These are phyloP conservation scores for Psilocybe azurescens DNA, from an alignment of 768 basidiomycete genomes.

Conservation along the genomic window DNA sequence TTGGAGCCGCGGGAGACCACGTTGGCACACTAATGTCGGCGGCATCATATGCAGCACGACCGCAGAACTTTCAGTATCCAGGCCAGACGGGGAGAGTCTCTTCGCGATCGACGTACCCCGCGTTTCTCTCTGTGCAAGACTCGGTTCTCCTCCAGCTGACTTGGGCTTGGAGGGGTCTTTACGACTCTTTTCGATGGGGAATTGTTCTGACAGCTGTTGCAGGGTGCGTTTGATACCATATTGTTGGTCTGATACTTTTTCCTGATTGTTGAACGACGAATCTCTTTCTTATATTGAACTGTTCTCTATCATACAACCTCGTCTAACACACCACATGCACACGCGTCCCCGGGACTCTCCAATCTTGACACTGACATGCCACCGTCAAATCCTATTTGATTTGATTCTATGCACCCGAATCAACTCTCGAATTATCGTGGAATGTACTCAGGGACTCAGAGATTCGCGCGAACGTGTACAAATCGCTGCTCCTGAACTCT, in stretches of 20 bases:
- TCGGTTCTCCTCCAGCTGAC: constrained; percentile 63
- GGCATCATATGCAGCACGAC: constrained; percentile 23
- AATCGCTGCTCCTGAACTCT: constrained; percentile 75
- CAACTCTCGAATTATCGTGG: background rate
- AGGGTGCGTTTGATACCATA: constrained; percentile 45
- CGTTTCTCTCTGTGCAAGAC: constrained; percentile 68
- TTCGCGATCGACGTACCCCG: constrained; percentile 65
- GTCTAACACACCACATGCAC: background rate
- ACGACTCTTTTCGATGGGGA: constrained; percentile 79
- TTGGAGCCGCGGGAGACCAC: constrained; percentile 2
- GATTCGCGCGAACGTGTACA: constrained; percentile 74
- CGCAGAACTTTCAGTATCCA: constrained; percentile 28
- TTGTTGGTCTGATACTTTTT: background rate
- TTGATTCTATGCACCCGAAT: background rate
- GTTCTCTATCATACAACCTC: background rate
- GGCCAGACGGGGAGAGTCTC: constrained; percentile 26
- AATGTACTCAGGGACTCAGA: constrained; percentile 66
- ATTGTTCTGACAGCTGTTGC: constrained; percentile 60
- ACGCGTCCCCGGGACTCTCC: background rate
- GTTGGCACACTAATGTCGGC: constrained; percentile 18
- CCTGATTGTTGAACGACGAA: background rate
- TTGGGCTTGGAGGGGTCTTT: constrained; percentile 63
- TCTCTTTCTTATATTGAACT: background rate
- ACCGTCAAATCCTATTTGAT: too few species aligned
- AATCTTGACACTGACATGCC: background rate